Conservation (phyloP, 1,139 yeast species). For the Blastobotrys ciferrii region DNA sequence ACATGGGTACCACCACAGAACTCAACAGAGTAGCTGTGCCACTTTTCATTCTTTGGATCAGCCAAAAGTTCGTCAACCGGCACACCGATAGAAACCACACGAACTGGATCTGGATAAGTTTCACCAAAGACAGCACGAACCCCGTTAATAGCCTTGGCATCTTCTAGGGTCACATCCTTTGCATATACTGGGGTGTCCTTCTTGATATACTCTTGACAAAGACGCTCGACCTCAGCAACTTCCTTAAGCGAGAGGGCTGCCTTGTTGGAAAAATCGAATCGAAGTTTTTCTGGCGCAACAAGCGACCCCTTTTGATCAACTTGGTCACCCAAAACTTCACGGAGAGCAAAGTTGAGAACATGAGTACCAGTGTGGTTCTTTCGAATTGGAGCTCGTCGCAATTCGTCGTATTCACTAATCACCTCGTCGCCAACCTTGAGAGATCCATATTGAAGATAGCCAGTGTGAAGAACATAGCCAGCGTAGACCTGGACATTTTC, state of each 20-base stretch:
- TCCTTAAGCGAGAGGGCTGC: conserved; percentile 69
- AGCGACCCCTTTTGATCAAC: conserved; percentile 96
- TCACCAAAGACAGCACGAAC: conserved; percentile 98
- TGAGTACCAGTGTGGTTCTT: conserved; percentile 99
- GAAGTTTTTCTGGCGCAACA: conserved; percentile 90
- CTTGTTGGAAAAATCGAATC: conserved; percentile 95
- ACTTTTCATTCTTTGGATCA: conserved; percentile 66
- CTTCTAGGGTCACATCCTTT: conserved; percentile 71
- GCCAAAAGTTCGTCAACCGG: conserved; percentile 77
- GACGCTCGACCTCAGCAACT: conserved; percentile 68
- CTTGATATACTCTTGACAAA: conserved; percentile 69
- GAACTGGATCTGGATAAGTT: conserved; percentile 97
- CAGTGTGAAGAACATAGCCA: conserved; percentile 95
- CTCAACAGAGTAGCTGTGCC: conserved; percentile 81
- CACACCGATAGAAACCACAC: conserved; percentile 94
- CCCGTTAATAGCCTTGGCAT: conserved; percentile 74
- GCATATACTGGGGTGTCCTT: conserved; percentile 71
- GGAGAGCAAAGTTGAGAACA: conserved; percentile 81
- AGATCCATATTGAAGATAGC: conserved; percentile 73
- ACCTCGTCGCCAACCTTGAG: conserved; percentile 65
- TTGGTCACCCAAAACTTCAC: conserved; percentile 80
- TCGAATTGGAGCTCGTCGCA: conserved; percentile 95
- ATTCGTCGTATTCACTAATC: conserved; percentile 86
- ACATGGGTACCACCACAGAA: conserved; percentile 99
- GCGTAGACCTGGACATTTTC: conserved; percentile 89